Base-by-base conservation (phyloP, 805 yeast species). In the Hemisphaericaspora nanyangensis region DNA sequence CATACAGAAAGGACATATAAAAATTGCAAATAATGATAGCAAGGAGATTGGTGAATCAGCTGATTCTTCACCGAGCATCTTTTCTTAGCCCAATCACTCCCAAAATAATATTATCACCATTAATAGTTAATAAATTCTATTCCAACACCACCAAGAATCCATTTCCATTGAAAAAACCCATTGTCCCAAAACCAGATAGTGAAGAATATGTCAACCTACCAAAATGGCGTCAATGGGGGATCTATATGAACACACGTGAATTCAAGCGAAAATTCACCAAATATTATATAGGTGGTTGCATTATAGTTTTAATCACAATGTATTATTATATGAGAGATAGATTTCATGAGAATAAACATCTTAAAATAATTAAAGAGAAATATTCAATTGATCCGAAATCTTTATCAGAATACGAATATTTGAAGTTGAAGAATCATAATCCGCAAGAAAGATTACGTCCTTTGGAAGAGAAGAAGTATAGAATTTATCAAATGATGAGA, bases 311-410 rank as follows among this genome's bases (percentile, higher is more conserved):
- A 20, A 65, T 74, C 16, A 75, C 80, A 41, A 85, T 87, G 37
- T 70, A 77, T 41, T 72, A 72, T 52, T 79, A 80, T 55, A 80
- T 84, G 79, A 69, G 78, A 49, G 84, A 82, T 51, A 57, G 83
- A 36, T 84, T 76, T 56, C 61, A 68, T 32, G 80, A 80, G 58
- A 91, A 85, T 45, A 66, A 75, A 42, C 87, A 82, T 51, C 61
- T 79, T 42, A 73, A 57, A 42, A 52, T 47, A 44, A 76, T 56
- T 41, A 61, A 51, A 47, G 53, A 42, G 57, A 76, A 64, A 51
- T 68, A 60, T 53, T 49, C 17, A 40, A 50, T 16, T 52, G 68
- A 60, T 31, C 72, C 72, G 3, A 58, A 54, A 2, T 48, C 56
- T 7, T 61, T 77, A 17, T 72, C 75, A 33, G 90, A 85, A 50